phyloP scores from a whole-genome alignment of 768 basidiomycete genomes.

The Boletus sensibilis region DNA sequence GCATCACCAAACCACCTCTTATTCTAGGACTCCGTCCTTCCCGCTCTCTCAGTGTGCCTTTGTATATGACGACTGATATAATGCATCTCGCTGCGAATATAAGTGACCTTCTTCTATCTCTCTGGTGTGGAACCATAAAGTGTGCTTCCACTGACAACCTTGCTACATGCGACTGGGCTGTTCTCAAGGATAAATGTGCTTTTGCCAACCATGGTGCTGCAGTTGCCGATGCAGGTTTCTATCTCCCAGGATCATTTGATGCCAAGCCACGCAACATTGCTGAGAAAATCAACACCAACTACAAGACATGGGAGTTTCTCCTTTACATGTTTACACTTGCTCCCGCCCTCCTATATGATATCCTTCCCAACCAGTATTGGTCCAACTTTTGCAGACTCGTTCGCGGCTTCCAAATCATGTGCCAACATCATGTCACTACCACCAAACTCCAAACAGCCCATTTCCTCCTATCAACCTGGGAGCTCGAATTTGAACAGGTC shows the following conservation, averaged over 20 bases:
- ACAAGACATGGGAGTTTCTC: constrained; percentile 26
- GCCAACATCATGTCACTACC: background rate
- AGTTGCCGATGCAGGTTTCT: background rate
- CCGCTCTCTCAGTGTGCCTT: background rate
- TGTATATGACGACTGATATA: constrained; percentile 25
- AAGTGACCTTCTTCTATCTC: background rate
- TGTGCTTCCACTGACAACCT: background rate
- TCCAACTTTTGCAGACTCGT: background rate
- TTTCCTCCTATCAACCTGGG: too few species aligned
- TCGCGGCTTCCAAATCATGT: background rate
- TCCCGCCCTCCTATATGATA: constrained; percentile 13
- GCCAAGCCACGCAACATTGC: constrained; percentile 16
- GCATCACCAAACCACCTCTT: too few species aligned
- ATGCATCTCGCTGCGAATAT: constrained; percentile 21
- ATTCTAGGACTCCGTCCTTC: too few species aligned
- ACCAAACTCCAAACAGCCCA: too few species aligned
- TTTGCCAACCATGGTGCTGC: too few species aligned
- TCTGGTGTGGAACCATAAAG: constrained; percentile 15
- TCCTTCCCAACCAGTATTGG: constrained; percentile 17
- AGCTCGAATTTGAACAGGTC: too few species aligned
- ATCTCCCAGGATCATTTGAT: constrained; percentile 17
- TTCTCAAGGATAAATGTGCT: too few species aligned
- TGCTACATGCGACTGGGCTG: too few species aligned
- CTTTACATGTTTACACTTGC: constrained; percentile 16
- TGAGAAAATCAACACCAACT: constrained; percentile 22